Evolutionary conservation across 805 yeast species (phyloP).

Genomic region (Myxozyma kluyveri): DNA sequence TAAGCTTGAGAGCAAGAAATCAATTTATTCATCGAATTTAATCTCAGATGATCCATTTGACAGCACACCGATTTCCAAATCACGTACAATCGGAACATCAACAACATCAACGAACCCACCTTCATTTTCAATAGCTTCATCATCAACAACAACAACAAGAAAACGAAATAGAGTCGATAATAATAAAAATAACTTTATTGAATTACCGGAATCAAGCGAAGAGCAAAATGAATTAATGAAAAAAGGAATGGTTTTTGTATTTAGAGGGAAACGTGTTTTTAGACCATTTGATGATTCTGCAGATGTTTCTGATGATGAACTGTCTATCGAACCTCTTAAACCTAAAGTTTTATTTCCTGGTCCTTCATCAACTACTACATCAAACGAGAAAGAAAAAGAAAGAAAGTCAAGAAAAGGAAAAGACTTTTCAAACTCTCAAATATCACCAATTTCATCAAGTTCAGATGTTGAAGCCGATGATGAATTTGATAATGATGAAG

Average conservation of each 20-base stretch:
- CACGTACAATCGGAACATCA: too few relatives aligned
- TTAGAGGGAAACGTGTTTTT: constrained; percentile 26
- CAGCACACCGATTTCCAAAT: too few relatives aligned
- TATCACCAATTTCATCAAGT: not conserved
- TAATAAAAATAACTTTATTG: too few relatives aligned
- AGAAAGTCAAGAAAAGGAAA: not conserved
- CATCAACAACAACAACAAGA: too few relatives aligned
- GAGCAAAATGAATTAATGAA: constrained; percentile 7
- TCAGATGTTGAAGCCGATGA: not conserved
- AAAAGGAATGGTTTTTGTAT: constrained; percentile 27
- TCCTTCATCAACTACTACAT: not conserved
- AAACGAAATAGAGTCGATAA: too few relatives aligned
- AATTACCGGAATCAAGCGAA: too few relatives aligned
- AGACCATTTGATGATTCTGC: constrained; percentile 18
- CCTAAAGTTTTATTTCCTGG: constrained; percentile 21
- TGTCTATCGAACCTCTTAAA: constrained; percentile 20
- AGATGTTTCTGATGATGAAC: constrained; percentile 15
- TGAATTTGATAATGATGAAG: not conserved
- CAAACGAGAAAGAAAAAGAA: not conserved
- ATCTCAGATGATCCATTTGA: too few relatives aligned
- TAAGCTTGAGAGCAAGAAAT: too few relatives aligned
- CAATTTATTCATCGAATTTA: too few relatives aligned
- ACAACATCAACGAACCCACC: too few relatives aligned
- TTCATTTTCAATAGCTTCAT: too few relatives aligned
- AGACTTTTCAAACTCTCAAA: too few relatives aligned